Percentiles rank a stretch among this genome's conserved stretches.
Evolutionary conservation across 1,139 yeast genomes (phyloP).

Genomic region (Yamadazyma dendronema): DNA sequence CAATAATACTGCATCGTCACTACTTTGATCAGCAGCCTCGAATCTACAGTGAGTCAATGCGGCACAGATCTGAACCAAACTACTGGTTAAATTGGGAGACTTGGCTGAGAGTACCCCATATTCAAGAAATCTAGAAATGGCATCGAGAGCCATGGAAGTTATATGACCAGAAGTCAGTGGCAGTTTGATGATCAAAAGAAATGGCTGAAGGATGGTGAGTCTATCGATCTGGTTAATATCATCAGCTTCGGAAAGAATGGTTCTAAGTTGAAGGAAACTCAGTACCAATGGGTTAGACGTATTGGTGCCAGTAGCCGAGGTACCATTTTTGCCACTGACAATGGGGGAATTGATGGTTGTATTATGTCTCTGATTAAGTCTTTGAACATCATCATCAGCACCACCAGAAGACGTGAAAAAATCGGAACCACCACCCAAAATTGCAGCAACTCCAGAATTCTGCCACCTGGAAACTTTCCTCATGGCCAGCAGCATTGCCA

Average conservation of each 20-base stretch:
- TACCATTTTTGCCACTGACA: conserved; percentile 50
- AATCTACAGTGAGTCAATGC: conserved; percentile 93
- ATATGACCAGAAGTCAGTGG: conserved; percentile 84
- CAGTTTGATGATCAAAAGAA: conserved; percentile 79
- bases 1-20: conserved; percentile 87
- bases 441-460: conserved; percentile 86
- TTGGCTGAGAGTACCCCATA: conserved; percentile 53
- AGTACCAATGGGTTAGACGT: conserved; percentile 69
- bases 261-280: conserved; percentile 75
- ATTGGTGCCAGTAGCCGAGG: conserved; percentile 46
- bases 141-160: conserved; percentile 76
- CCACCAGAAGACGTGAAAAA: conserved; percentile 19
- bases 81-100: conserved; percentile 45
- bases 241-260: conserved; percentile 60
- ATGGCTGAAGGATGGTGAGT: conserved; percentile 78
- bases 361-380: conserved; percentile 23
- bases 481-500: conserved; percentile 85
- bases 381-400: conserved; percentile 39
- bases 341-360: conserved; percentile 16
- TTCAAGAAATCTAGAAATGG: conserved; percentile 68
- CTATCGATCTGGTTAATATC: conserved; percentile 63
- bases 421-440: conserved; percentile 60
- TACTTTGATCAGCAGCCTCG: conserved; percentile 90
- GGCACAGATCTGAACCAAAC: conserved; percentile 62
- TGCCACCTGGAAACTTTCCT: conserved; percentile 80